Conservation (phyloP, 352 stramenopile genomes). For the Phytopythium cucurbitacearum region DNA sequence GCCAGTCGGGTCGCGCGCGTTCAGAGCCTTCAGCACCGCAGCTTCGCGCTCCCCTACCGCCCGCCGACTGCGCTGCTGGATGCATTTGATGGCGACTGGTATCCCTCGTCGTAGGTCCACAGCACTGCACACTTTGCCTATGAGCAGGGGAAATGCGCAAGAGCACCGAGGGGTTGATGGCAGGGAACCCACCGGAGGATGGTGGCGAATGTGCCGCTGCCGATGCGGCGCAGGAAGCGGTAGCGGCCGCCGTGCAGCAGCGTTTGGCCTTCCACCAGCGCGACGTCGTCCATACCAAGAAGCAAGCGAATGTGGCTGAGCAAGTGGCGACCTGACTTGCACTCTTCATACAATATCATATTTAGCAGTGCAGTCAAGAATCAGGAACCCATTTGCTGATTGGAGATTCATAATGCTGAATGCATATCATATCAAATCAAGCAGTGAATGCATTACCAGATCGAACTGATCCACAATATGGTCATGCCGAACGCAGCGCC, state of each 20-base stretch:
- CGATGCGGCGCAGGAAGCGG: conserved; percentile 67
- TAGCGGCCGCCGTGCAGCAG: conserved; percentile 58
- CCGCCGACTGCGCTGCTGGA: conserved; percentile 38
- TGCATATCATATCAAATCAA: too few species aligned
- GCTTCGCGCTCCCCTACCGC: conserved; percentile 58
- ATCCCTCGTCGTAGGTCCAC: conserved; percentile 33
- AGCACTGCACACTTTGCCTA: conserved; percentile 18
- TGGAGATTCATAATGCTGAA: too few species aligned
- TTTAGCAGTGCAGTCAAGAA: too few species aligned
- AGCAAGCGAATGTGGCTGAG: not conserved
- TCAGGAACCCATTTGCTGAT: too few species aligned
- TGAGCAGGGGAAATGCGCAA: not conserved
- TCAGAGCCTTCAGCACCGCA: conserved; percentile 32
- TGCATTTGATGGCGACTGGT: conserved; percentile 73
- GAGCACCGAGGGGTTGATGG: not conserved
- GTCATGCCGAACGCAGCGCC: too few species aligned
- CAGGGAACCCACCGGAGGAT: conserved; percentile 45
- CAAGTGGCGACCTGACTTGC: too few species aligned
- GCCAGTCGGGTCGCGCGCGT: conserved; percentile 24
- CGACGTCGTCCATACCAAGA: not conserved
- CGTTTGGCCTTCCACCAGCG: conserved; percentile 65
- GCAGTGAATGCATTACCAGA: too few species aligned
- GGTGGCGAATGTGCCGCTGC: conserved; percentile 60
- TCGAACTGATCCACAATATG: too few species aligned
- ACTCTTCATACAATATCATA: too few species aligned